Percentiles rank a stretch among this genome's conserved stretches.
phyloP scores from a whole-genome alignment of 2,329 filamentous ascomycete genomes.

The Trichoderma afroharzianum region DNA sequence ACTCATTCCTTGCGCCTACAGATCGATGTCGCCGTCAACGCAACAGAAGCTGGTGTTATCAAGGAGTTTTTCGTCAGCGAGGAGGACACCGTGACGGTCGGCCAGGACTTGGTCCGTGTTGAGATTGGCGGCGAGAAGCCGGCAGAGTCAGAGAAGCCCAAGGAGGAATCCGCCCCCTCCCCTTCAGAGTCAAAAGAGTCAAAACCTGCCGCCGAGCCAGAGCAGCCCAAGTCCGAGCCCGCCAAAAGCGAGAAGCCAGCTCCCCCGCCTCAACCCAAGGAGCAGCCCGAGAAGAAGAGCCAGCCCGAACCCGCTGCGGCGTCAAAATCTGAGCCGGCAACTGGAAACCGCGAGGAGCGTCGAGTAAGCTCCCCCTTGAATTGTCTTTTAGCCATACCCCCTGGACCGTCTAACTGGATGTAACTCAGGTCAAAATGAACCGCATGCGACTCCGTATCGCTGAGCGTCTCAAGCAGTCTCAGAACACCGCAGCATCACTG shows the following conservation, averaged over 20 bases:
- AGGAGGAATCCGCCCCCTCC: neutral
- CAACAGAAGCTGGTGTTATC: constrained; percentile 83
- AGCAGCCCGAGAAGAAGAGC: constrained; percentile 26
- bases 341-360: constrained; percentile 78
- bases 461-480: constrained; percentile 97
- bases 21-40: constrained; percentile 97
- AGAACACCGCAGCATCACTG: constrained; percentile 94
- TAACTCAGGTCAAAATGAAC: constrained; percentile 91
- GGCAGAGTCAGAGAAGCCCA: constrained; percentile 23
- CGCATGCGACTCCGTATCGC: constrained; percentile 97
- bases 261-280: constrained; percentile 20
- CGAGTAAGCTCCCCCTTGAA: constrained; percentile 56
- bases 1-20: constrained; percentile 32
- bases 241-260: constrained; percentile 32
- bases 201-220: constrained; percentile 10
- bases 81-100: constrained; percentile 92
- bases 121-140: constrained; percentile 59
- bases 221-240: constrained; percentile 21
- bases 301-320: constrained; percentile 22
- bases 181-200: constrained; percentile 5
- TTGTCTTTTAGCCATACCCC: neutral
- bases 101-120: constrained; percentile 83
- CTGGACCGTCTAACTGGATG: neutral
- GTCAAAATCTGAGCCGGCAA: constrained; percentile 28
- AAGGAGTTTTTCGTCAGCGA: constrained; percentile 89